Evolutionary conservation across 1,284 basidiomycete species (phyloP).

Genomic region (Ustilago cynodontis): DNA sequence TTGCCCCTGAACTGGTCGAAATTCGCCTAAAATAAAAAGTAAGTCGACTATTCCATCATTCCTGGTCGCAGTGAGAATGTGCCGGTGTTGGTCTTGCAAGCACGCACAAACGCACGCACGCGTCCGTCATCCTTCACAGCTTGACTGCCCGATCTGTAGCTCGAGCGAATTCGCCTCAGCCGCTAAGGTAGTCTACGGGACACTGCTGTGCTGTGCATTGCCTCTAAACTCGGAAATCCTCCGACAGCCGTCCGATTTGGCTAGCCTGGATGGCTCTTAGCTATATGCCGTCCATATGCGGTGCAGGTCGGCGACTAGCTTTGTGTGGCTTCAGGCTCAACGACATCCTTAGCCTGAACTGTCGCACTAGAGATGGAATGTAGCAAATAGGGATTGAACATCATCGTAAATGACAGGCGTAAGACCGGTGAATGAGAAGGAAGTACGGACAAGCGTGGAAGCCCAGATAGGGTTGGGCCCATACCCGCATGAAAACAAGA

Average conservation of each 20-base stretch:
- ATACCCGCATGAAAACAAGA: background rate
- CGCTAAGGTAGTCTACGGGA: too few species aligned
- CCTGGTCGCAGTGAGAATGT: background rate
- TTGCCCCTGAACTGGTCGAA: constrained; percentile 8
- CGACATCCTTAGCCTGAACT: too few species aligned
- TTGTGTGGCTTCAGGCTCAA: background rate
- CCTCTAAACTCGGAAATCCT: constrained; percentile 2
- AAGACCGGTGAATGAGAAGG: background rate
- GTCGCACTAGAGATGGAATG: background rate
- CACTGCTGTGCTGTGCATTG: background rate
- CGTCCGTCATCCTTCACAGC: constrained; percentile 7
- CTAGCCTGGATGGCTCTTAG: background rate
- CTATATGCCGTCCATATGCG: background rate
- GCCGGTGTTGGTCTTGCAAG: constrained; percentile 39
- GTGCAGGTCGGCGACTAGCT: background rate
- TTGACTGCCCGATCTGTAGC: background rate
- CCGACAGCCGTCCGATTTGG: background rate
- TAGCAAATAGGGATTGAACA: background rate
- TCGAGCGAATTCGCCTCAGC: constrained; percentile 31
- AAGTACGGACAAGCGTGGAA: background rate
- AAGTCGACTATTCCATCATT: background rate
- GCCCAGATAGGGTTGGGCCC: background rate
- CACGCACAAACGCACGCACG: constrained; percentile 24
- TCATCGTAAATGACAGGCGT: background rate
- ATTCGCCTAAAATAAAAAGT: constrained; percentile 10